Evolutionary conservation across 106 monocot genomes (phyloP), one percentile per base, ranked within the genome.

Genomic region (Platanthera zijinensis): DNA sequence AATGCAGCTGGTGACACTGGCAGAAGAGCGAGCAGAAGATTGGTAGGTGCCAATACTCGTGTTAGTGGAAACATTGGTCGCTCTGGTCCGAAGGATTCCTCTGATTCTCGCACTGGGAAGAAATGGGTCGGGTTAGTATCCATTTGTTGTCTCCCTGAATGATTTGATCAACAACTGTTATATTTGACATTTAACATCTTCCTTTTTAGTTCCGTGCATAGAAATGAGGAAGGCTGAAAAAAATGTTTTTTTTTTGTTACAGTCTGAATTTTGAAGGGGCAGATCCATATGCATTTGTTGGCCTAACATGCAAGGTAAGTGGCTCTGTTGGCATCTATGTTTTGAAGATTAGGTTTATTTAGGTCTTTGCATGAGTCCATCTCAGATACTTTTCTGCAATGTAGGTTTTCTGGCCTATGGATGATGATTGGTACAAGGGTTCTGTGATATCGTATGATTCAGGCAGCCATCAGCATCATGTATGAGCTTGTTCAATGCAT

Each of bases 391-490:
- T 3, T 21, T 10, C 59, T n/a, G 10, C 66, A 74, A 52, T 83
- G 85, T 83, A 97, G 97, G 85, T 99, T 72, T 99, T 83, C 81
- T 99, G 97, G 97, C 94, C 97, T 15, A 80, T 99, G 83, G 97
- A 99, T 69, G 85, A 94, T 75, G 79, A 84, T 54, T 99, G 97
- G 97, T 99, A 92, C 57, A 84, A 73, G 77, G 97, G 94, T 52
- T 86, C 86, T 1, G 75, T 99, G 66, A 74, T 74, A 21, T 78
- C 71, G 22, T 99, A 86, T 76, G 80, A 80, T 87, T 62, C 82
- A 32, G 79, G 74, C 10, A 81, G 86, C 30, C 77, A 76, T 39
- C 74, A 86, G 8, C 93, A 97, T 79, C 57, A 73, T 80, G 93
- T 91, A 97, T 56, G 84, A 47, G 15, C 46, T 78, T 25, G 7